A percentile compares a stretch with the other conserved stretches of the same genome.
These are phyloP conservation scores for Balakata baccata DNA, from an alignment of 345 rosid genomes.

Conservation along the genomic window DNA sequence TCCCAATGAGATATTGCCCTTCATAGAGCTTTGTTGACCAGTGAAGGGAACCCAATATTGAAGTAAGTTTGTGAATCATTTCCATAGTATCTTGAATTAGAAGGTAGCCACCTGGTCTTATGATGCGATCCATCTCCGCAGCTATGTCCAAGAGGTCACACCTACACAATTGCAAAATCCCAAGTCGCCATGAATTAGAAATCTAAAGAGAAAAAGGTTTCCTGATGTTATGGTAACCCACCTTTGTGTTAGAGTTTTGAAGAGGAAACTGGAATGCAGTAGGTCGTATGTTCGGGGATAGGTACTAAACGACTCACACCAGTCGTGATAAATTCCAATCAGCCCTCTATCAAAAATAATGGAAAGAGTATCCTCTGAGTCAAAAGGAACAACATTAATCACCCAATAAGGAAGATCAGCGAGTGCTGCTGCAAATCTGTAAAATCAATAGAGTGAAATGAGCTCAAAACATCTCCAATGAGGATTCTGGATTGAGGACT, in stretches of 20 bases:
- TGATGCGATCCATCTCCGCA: constrained; percentile 71
- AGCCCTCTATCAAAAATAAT: constrained; percentile 69
- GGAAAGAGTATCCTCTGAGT: constrained; percentile 58
- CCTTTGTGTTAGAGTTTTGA: constrained; percentile 53
- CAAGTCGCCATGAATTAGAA: not conserved
- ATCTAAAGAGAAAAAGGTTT: not conserved
- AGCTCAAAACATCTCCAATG: not conserved
- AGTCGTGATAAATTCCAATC: constrained; percentile 82
- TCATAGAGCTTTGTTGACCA: constrained; percentile 63
- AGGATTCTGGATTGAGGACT: not conserved
- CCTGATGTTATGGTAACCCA: constrained; percentile 7
- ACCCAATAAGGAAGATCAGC: constrained; percentile 71
- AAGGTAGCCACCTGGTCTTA: constrained; percentile 78
- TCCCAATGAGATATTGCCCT: constrained; percentile 63
- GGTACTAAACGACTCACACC: constrained; percentile 86
- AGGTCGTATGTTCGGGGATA: constrained; percentile 91
- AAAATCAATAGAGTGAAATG: not conserved
- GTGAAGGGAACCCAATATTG: constrained; percentile 52
- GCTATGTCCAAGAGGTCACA: constrained; percentile 55
- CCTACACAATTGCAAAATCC: constrained; percentile 35
- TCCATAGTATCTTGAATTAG: constrained; percentile 69
- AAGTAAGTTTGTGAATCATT: constrained; percentile 48
- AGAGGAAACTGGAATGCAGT: constrained; percentile 68
- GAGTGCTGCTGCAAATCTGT: constrained; percentile 82
- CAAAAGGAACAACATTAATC: constrained; percentile 80